These are phyloP conservation scores for Leccinum boreale DNA, from an alignment of 768 basidiomycete species.

Conservation along the genomic window DNA sequence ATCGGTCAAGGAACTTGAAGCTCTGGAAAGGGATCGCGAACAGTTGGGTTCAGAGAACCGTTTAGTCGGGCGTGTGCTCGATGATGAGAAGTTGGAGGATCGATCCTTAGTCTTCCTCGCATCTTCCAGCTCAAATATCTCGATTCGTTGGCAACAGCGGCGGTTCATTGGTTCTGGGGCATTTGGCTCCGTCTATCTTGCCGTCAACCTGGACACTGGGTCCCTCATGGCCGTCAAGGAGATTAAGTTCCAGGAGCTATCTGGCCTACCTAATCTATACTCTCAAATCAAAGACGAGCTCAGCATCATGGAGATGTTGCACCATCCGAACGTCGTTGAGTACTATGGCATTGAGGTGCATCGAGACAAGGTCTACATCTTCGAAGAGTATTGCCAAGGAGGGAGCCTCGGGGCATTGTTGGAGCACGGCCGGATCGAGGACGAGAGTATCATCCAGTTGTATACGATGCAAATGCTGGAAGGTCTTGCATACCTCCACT, in stretches of 20 bases:
- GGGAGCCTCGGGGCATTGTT: slow-evolving; percentile 86
- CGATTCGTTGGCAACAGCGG: slow-evolving; percentile 97
- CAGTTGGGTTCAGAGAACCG: slow-evolving; percentile 65
- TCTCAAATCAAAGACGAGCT: slow-evolving; percentile 95
- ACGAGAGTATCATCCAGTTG: slow-evolving; percentile 91
- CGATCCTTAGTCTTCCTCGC: slow-evolving; percentile 92
- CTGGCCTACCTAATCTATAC: slow-evolving; percentile 83
- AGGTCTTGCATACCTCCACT: slow-evolving; percentile 91
- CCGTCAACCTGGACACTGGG: slow-evolving; percentile 93
- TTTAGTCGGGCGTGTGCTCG: slow-evolving; percentile 85
- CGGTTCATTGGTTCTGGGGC: slow-evolving; percentile 98
- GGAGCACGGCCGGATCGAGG: slow-evolving; percentile 93
- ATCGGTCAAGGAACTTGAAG: slow-evolving; percentile 51
- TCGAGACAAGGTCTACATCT: slow-evolving; percentile 97
- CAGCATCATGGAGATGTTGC: slow-evolving; percentile 96
- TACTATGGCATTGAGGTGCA: slow-evolving; percentile 99
- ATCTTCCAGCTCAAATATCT: slow-evolving; percentile 92
- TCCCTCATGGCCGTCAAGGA: slow-evolving; percentile 99
- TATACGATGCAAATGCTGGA: slow-evolving; percentile 98
- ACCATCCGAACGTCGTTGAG: slow-evolving; percentile 96
- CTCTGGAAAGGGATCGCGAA: slow-evolving; percentile 65
- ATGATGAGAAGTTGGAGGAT: slow-evolving; percentile 92
- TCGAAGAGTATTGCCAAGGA: slow-evolving; percentile 97
- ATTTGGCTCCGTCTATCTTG: slow-evolving; percentile 98
- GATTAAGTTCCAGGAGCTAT: slow-evolving; percentile 93